Conservation (phyloP, 305 asterid species). For the Solanum aculeatissimum region DNA sequence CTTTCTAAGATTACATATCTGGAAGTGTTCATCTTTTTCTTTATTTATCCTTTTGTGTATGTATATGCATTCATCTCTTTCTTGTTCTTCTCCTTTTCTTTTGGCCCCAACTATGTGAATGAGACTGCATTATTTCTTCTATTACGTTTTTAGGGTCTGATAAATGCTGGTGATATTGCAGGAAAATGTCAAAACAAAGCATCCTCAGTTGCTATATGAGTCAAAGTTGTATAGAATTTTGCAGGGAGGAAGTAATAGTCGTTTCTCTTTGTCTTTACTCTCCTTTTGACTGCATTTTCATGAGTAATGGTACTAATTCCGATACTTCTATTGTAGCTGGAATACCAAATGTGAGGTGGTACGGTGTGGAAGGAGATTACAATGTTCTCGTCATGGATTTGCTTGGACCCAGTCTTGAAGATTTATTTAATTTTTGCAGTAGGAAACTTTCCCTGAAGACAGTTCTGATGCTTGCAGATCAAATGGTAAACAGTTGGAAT, state of each 20-base stretch:
- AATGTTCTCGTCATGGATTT: slow-evolving; percentile 74
- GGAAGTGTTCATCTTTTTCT: not conserved
- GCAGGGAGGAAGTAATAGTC: slow-evolving; percentile 64
- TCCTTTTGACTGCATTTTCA: not conserved
- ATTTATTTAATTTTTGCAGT: slow-evolving; percentile 67
- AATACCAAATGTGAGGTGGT: slow-evolving; percentile 66
- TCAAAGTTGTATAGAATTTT: slow-evolving; percentile 61
- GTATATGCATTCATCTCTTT: not conserved
- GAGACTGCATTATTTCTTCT: not conserved
- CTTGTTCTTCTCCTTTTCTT: not conserved
- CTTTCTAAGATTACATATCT: not conserved
- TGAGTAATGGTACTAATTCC: slow-evolving; percentile 14
- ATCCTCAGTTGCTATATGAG: slow-evolving; percentile 68
- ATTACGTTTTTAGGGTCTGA: not conserved
- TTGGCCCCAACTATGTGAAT: not conserved
- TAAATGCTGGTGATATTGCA: slow-evolving; percentile 17
- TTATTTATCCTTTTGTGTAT: not conserved
- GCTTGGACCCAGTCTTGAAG: slow-evolving; percentile 81
- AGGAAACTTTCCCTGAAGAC: slow-evolving; percentile 68
- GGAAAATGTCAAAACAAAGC: slow-evolving; percentile 69
- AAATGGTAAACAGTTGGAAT: slow-evolving; percentile 35
- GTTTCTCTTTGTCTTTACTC: not conserved
- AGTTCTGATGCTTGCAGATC: slow-evolving; percentile 80
- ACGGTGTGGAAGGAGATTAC: slow-evolving; percentile 66
- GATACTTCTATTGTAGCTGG: slow-evolving; percentile 41